Evolutionary conservation across 495 filamentous ascomycete species (phyloP), one percentile per base, ranked within the genome.

Genomic region (Chaetomidium leptoderma): DNA sequence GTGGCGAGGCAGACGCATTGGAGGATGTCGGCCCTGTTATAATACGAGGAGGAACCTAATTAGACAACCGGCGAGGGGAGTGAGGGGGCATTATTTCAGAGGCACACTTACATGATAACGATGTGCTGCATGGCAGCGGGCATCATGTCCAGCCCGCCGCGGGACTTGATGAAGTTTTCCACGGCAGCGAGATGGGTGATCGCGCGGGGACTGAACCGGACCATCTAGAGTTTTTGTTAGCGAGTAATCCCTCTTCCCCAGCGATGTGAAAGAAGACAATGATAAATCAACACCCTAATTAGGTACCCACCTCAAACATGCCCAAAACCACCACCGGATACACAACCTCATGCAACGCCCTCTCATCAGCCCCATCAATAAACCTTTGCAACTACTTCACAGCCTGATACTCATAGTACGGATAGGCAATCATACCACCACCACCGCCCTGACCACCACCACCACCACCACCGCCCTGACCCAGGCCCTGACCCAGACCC

Each of bases 81-180:
- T 10, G 40, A 19, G 44, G 9, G 26, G 24, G 19, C 14, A 19
- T 3, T 17, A 7, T 14, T 3, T 27, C 3, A 16, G 45, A 19
- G 6, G 6, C 7, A 4, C 1, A 14, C 29, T 33, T 19, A 48
- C 45, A 48, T 48, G 17, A 48, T n/a, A 17, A 48, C 45, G 27
- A 48, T 16, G 45, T 48, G 27, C 45, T 48, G 45, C 45, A 48
- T 48, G 7, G 33, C 45, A 21, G 33, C 45, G 29, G 45, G 45
- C 45, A 48, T 48, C 24, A 9, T 21, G 9, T 33, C 29, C 27
- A 48, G 45, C 6, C 45, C 45, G n/a, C 45, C 45, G 3, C 45
- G 45, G 27, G 45, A 21, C 29, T 48, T 48, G 45, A 48, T 48
- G 29, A 48, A 48, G 1, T 7, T 29, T 29, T 48, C 45, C 9